Conservation (phyloP, 331 rosid species). For the Cydonia oblonga region DNA sequence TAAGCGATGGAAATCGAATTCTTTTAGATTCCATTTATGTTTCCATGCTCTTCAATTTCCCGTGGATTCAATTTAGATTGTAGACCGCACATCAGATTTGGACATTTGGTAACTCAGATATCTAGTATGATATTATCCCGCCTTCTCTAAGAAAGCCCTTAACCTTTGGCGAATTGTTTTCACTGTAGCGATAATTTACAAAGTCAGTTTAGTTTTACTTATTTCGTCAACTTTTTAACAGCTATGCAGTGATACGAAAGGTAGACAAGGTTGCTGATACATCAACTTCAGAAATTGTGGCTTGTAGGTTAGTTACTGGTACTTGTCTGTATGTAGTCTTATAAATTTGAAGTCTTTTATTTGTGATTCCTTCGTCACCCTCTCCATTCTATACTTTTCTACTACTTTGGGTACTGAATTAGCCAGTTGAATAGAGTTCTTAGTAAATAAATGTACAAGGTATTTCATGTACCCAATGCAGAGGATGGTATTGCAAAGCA, state of each 20-base stretch:
- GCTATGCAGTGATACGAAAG: slow-evolving; percentile 65
- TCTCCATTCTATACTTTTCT: background rate
- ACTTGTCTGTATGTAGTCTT: background rate
- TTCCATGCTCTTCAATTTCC: background rate
- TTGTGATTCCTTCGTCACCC: background rate
- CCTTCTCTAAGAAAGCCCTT: background rate
- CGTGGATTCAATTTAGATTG: background rate
- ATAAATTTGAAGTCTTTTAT: background rate
- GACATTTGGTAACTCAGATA: background rate
- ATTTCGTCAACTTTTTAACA: slow-evolving; percentile 19
- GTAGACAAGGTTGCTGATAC: slow-evolving; percentile 52
- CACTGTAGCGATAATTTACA: background rate
- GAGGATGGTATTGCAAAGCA: background rate
- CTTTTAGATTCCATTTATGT: background rate
- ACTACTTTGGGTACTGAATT: background rate
- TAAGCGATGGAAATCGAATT: background rate
- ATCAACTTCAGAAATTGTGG: slow-evolving; percentile 51
- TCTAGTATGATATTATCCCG: no score
- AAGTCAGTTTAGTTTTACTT: background rate
- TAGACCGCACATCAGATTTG: background rate
- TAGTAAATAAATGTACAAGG: background rate
- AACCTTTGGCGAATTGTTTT: background rate
- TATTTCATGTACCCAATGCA: background rate
- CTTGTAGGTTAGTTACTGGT: slow-evolving; percentile 51
- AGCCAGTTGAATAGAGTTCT: background rate